phyloP scores from a whole-genome alignment of 2,329 filamentous ascomycete species.

The Fusarium begoniae region DNA sequence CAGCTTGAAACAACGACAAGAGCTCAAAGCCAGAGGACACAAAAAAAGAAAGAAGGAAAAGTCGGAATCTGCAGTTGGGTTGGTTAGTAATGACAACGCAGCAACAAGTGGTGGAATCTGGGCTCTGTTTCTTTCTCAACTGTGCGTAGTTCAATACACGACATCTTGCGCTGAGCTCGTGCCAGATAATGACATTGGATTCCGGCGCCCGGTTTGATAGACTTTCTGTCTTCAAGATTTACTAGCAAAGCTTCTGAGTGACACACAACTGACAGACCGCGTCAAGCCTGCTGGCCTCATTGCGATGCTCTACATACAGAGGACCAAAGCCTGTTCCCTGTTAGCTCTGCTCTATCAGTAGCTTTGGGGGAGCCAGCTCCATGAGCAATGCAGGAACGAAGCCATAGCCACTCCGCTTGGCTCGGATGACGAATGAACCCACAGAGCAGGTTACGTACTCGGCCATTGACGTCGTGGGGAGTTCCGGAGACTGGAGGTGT shows the following conservation, averaged over 20 bases:
- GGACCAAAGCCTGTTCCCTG: slow-evolving; percentile 23
- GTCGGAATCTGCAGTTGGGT: slow-evolving; percentile 13
- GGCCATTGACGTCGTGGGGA: slow-evolving; percentile 33
- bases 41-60: background rate
- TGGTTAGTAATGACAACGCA: slow-evolving; percentile 8
- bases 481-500: background rate
- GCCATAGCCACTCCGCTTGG: slow-evolving; percentile 33
- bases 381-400: slow-evolving; percentile 44
- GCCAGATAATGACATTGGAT: slow-evolving; percentile 2
- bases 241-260: slow-evolving; percentile 13
- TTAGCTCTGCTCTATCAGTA: slow-evolving; percentile 31
- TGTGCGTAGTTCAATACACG: background rate
- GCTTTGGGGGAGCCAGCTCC: slow-evolving; percentile 27
- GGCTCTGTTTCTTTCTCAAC: slow-evolving; percentile 3
- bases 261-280: slow-evolving; percentile 18
- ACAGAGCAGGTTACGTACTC: slow-evolving; percentile 25
- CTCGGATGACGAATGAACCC: slow-evolving; percentile 28
- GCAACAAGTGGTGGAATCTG: slow-evolving; percentile 2
- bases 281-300: slow-evolving; percentile 27
- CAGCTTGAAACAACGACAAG: slow-evolving; percentile 13
- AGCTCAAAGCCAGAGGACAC: slow-evolving; percentile 6
- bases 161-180: background rate
- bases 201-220: slow-evolving; percentile 13
- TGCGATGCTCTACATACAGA: background rate
- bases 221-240: background rate